Percentiles rank a stretch among this genome's conserved stretches.
Evolutionary conservation across 192 early-diverging fungal species (phyloP).

Genomic region (Endogone sp.): DNA sequence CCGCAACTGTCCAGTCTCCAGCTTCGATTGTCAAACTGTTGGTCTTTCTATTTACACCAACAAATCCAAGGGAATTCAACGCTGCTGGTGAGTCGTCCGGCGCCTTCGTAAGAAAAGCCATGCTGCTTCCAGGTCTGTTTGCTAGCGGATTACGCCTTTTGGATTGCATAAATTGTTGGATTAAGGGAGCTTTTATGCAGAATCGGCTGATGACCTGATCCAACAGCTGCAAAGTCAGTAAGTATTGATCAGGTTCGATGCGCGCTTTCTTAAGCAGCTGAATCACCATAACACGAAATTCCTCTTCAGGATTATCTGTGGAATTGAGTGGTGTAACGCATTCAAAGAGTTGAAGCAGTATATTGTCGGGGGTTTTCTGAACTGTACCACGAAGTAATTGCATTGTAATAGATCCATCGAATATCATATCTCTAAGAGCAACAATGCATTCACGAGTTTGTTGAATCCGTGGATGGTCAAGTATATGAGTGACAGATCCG

Average conservation of each 20-base stretch:
- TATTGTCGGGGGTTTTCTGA: neutral
- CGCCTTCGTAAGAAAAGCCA: no score
- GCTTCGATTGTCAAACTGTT: neutral
- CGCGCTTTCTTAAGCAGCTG: neutral
- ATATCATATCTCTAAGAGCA: neutral
- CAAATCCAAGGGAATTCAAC: no score
- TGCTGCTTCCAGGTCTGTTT: no score
- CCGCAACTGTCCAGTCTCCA: neutral
- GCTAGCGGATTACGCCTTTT: no score
- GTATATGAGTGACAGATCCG: neutral
- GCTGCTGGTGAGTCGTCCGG: no score
- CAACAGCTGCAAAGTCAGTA: neutral
- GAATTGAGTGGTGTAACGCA: neutral
- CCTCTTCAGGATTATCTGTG: neutral
- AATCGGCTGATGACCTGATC: neutral
- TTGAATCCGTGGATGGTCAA: neutral
- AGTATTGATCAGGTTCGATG: neutral
- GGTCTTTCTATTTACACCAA: neutral
- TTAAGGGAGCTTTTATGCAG: neutral
- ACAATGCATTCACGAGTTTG: neutral
- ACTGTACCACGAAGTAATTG: neutral
- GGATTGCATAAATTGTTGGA: neutral
- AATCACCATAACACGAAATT: neutral
- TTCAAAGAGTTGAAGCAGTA: neutral
- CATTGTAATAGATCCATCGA: constrained; percentile 1